phyloP scores from a whole-genome alignment of 306 rosid species.

The Nissolia schottii region DNA sequence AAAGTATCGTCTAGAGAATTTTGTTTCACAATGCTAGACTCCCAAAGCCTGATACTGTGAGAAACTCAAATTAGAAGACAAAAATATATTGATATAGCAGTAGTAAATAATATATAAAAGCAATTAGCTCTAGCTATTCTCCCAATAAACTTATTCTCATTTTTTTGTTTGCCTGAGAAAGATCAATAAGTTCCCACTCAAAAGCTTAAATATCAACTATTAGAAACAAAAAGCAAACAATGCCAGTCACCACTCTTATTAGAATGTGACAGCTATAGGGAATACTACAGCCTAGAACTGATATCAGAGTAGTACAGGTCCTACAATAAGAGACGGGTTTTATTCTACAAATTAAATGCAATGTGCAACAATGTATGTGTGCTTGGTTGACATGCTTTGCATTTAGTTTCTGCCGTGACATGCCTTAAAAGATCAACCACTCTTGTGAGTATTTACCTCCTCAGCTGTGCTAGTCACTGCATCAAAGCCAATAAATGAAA shows the following conservation, averaged over 20 bases:
- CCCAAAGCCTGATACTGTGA: constrained; percentile 8
- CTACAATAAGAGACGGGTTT: not conserved
- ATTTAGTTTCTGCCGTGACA: constrained; percentile 2
- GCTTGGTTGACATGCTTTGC: not conserved
- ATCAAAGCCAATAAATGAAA: constrained; percentile 74
- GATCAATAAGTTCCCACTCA: not conserved
- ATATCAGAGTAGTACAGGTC: not conserved
- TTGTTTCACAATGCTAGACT: not conserved
- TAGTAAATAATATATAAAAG: not conserved
- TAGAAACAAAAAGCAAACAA: not conserved
- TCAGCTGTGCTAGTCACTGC: constrained; percentile 69
- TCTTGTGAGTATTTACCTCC: constrained; percentile 47
- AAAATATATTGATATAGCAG: not conserved
- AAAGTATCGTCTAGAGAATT: not conserved
- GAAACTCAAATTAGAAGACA: constrained; percentile 10
- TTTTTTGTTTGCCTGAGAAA: not conserved
- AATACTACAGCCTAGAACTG: not conserved
- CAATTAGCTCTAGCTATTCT: not conserved
- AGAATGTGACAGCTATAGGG: constrained; percentile 4
- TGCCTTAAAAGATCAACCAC: not conserved
- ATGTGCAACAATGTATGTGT: not conserved
- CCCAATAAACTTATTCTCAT: not conserved
- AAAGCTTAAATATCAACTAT: constrained; percentile 1
- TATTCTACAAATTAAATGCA: not conserved
- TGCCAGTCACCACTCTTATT: not conserved